A percentile compares a stretch with the other conserved stretches of the same genome.
Conservation (phyloP, 176 grass and related monocot genomes). For the Eragrostis curvula region DNA sequence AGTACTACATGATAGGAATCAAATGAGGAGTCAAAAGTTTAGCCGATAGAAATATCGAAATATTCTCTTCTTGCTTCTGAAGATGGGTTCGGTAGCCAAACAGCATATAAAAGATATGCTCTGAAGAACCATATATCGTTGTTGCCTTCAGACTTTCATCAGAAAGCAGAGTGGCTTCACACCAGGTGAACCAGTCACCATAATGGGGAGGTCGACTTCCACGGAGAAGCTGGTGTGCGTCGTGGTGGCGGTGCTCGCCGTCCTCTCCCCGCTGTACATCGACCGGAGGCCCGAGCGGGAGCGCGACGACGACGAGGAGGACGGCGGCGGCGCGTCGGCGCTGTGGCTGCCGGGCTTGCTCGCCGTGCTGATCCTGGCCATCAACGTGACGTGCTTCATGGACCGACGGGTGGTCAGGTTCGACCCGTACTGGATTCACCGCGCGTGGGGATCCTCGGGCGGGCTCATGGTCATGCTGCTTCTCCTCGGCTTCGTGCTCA, state of each 20-base stretch:
- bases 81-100: slow-evolving; percentile 43
- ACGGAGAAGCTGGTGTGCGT: slow-evolving; percentile 74
- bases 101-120: slow-evolving; percentile 38
- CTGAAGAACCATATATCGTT: slow-evolving; percentile 16
- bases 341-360: slow-evolving; percentile 79
- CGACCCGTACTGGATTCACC: slow-evolving; percentile 98
- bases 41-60: slow-evolving; percentile 25
- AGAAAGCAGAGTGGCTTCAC: not conserved
- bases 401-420: slow-evolving; percentile 74
- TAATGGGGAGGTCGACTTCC: slow-evolving; percentile 69
- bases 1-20: slow-evolving; percentile 36
- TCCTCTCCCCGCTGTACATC: slow-evolving; percentile 91
- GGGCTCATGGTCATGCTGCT: slow-evolving; percentile 82
- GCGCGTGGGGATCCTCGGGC: slow-evolving; percentile 80
- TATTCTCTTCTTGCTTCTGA: slow-evolving; percentile 40
- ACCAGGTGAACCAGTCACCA: not conserved
- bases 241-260: slow-evolving; percentile 65
- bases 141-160: slow-evolving; percentile 4
- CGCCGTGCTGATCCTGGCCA: slow-evolving; percentile 62
- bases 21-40: slow-evolving; percentile 34
- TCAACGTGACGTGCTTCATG: slow-evolving; percentile 85
- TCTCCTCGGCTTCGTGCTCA: slow-evolving; percentile 92
- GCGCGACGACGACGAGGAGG: slow-evolving; percentile 61
- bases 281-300: slow-evolving; percentile 52
- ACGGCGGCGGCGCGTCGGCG: slow-evolving; percentile 31